phyloP scores from a whole-genome alignment of 2,329 filamentous ascomycete genomes.

The Hypoxylon rubiginosum region DNA sequence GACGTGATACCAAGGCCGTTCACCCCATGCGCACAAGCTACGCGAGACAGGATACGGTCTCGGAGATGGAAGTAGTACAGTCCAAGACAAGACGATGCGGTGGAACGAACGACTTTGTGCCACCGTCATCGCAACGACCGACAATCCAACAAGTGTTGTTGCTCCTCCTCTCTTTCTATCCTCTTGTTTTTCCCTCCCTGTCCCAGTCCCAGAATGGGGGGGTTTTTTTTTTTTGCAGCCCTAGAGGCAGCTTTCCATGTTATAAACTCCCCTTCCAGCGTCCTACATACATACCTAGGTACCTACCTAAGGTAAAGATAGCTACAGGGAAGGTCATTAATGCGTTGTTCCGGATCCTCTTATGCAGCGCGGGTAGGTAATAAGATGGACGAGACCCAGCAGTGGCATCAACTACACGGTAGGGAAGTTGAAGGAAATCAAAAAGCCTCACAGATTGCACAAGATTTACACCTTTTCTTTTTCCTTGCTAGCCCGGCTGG shows the following conservation, averaged over 20 bases:
- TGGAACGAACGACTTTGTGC: conserved; percentile 49
- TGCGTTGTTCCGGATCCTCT: conserved; percentile 3
- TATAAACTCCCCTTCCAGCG: conserved; percentile 28
- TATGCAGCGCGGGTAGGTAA: conserved; percentile 15
- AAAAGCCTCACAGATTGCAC: conserved; percentile 26
- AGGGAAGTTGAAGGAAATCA: neutral
- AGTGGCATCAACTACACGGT: conserved; percentile 6
- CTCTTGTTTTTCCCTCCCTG: neutral
- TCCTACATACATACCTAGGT: too few relatives aligned
- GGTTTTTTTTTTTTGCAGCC: conserved; percentile 18
- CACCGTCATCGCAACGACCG: conserved; percentile 42
- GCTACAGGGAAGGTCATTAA: conserved; percentile 2
- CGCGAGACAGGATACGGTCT: conserved; percentile 46
- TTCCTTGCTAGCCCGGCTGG: conserved; percentile 28
- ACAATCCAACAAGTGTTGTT: conserved; percentile 41
- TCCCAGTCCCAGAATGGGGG: too few relatives aligned
- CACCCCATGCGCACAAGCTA: conserved; percentile 44
- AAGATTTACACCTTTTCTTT: conserved; percentile 23
- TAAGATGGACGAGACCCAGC: conserved; percentile 19
- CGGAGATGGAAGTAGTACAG: conserved; percentile 46
- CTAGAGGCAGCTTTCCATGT: conserved; percentile 46
- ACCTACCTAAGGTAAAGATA: neutral
- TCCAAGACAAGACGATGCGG: conserved; percentile 43
- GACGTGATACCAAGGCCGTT: conserved; percentile 47
- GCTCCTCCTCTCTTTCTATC: conserved; percentile 13